phyloP scores from a whole-genome alignment of 192 early-diverging fungal genomes.

The Allomyces macrogynus region DNA sequence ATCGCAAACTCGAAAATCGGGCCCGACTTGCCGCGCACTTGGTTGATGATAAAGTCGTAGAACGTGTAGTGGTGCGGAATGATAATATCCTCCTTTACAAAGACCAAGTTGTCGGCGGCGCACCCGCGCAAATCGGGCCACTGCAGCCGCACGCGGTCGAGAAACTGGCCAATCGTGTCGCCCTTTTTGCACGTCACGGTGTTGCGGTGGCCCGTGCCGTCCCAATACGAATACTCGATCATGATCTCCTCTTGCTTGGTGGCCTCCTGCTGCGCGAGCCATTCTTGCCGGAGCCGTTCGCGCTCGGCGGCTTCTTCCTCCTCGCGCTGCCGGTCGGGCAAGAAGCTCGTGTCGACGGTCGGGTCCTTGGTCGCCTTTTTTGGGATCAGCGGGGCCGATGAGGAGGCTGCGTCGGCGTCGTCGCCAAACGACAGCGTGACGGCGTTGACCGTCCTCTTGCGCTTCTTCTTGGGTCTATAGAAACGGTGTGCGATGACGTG shows the following conservation, averaged over 20 bases:
- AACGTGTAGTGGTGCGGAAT: constrained; percentile 76
- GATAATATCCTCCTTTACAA: constrained; percentile 88
- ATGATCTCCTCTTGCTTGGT: constrained; percentile 65
- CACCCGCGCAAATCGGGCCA: constrained; percentile 58
- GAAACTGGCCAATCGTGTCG: constrained; percentile 68
- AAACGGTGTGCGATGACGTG: neutral
- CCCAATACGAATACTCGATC: constrained; percentile 90
- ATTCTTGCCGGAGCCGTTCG: constrained; percentile 57
- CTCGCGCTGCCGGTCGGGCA: constrained; percentile 78
- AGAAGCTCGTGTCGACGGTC: constrained; percentile 70
- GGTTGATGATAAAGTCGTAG: constrained; percentile 92
- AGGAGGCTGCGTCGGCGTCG: constrained; percentile 22
- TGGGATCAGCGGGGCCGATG: constrained; percentile 6
- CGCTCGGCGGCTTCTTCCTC: constrained; percentile 46
- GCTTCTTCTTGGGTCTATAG: constrained; percentile 25
- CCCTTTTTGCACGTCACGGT: constrained; percentile 62
- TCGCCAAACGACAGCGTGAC: constrained; percentile 56
- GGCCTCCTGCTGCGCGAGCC: constrained; percentile 60
- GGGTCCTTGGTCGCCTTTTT: constrained; percentile 56
- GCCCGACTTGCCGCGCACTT: constrained; percentile 86
- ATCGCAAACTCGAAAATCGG: constrained; percentile 88
- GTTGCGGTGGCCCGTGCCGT: constrained; percentile 82
- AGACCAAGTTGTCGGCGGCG: constrained; percentile 70
- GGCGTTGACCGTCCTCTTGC: constrained; percentile 36
- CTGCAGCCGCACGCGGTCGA: constrained; percentile 63